Percentiles rank a stretch among this genome's conserved stretches.
These are phyloP conservation scores for Ichthyophthirius multifiliis DNA, from an alignment of 169 alveolate genomes.

Conservation along the genomic window DNA sequence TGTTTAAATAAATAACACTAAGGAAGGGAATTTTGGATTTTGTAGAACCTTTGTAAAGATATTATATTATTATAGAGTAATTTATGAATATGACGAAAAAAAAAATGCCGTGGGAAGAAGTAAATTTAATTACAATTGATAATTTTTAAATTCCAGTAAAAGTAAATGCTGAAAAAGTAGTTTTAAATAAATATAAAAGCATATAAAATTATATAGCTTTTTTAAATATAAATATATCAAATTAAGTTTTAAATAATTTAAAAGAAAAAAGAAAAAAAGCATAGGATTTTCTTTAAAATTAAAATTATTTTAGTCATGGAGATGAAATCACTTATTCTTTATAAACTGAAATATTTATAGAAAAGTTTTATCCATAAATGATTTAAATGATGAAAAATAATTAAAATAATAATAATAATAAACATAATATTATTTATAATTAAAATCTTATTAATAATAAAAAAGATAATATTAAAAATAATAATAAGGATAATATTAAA, in stretches of 20 bases:
- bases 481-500: no score
- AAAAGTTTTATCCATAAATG: background rate
- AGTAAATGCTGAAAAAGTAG: background rate
- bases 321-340: background rate
- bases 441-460: no score
- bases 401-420: no score
- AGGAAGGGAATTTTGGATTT: background rate
- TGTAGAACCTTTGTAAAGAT: background rate
- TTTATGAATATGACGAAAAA: background rate
- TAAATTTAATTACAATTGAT: background rate
- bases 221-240: background rate
- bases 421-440: no score
- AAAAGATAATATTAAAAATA: no score
- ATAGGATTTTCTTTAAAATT: background rate
- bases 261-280: background rate
- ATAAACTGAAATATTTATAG: background rate
- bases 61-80: background rate
- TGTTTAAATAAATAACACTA: background rate
- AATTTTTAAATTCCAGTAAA: background rate
- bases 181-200: background rate
- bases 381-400: no score
- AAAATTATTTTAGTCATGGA: background rate
- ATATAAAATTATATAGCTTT: background rate
- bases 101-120: conserved; percentile 7
- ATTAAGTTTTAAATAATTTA: background rate